Evolutionary conservation across 2,329 filamentous ascomycete genomes (phyloP).

Genomic region (Pseudopyrenochaeta lycopersici): DNA sequence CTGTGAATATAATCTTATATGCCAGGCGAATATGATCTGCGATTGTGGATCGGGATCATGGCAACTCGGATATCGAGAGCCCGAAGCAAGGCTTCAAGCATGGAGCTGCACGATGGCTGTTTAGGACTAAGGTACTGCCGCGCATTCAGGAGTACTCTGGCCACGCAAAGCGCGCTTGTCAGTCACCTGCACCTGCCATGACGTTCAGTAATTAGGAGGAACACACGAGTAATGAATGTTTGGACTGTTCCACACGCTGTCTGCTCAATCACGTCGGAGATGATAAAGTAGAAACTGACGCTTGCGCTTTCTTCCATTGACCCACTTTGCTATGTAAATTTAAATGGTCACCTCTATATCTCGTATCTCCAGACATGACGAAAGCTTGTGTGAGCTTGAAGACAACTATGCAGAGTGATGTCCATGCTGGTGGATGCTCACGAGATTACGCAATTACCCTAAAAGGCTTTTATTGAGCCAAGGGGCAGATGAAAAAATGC

Average conservation of each 20-base stretch:
- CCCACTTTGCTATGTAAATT: not conserved
- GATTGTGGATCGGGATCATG: not conserved
- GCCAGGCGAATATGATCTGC: not conserved
- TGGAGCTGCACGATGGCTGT: not conserved
- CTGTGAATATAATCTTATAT: not conserved
- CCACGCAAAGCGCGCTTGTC: not conserved
- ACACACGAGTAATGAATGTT: no score
- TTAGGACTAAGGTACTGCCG: not conserved
- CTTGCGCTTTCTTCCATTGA: not conserved
- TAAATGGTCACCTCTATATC: not conserved
- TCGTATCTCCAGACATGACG: not conserved
- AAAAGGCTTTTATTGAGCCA: no score
- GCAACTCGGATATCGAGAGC: not conserved
- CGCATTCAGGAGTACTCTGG: not conserved
- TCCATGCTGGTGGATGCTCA: not conserved
- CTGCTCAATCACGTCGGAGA: not conserved
- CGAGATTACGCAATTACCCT: no score
- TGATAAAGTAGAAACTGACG: not conserved
- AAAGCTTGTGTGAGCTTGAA: not conserved
- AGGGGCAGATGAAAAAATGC: no score
- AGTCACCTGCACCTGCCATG: not conserved
- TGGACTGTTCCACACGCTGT: not conserved
- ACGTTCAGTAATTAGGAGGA: no score
- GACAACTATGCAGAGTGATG: not conserved
- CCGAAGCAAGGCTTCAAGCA: not conserved